These are phyloP conservation scores for Macrophomina phaseolina DNA, from an alignment of 2,329 filamentous ascomycete species.

Conservation along the genomic window DNA sequence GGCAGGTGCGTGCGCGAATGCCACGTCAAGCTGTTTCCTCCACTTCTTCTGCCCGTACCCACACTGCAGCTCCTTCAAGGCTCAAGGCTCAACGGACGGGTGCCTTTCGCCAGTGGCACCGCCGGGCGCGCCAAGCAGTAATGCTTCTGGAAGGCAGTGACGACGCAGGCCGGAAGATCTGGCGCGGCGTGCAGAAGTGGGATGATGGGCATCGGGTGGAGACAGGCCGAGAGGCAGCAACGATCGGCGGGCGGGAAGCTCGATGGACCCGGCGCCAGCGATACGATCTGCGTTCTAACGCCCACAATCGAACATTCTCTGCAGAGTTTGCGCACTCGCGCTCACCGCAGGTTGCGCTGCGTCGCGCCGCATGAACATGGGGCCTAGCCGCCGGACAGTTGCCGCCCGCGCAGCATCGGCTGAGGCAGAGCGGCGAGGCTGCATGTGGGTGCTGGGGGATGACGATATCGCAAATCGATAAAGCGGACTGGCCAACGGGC, in stretches of 20 bases:
- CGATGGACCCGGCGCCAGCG: conserved; percentile 9
- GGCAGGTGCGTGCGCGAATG: conserved; percentile 11
- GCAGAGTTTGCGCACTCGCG: conserved; percentile 15
- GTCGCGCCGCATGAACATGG: not conserved
- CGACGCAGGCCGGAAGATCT: conserved; percentile 2
- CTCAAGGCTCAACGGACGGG: not conserved
- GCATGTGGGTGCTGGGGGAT: not conserved
- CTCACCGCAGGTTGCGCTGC: conserved; percentile 20
- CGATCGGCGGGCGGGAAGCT: conserved; percentile 10
- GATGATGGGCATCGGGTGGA: conserved; percentile 23
- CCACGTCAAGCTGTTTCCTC: conserved; percentile 14
- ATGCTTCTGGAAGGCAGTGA: conserved; percentile 9
- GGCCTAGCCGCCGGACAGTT: not conserved
- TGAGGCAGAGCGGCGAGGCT: not conserved
- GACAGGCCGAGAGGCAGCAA: conserved; percentile 9
- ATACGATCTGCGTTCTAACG: conserved; percentile 25
- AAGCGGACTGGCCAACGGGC: conserved; percentile 22
- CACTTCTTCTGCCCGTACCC: not conserved
- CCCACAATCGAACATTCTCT: conserved; percentile 22
- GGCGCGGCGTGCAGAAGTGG: conserved; percentile 12
- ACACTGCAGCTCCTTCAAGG: not conserved
- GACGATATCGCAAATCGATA: conserved; percentile 16
- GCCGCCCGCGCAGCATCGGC: not conserved
- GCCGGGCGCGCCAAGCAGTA: not conserved
- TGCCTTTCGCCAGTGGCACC: not conserved